Conservation (phyloP, 2,329 filamentous ascomycete genomes). For the Metarhizium album region DNA sequence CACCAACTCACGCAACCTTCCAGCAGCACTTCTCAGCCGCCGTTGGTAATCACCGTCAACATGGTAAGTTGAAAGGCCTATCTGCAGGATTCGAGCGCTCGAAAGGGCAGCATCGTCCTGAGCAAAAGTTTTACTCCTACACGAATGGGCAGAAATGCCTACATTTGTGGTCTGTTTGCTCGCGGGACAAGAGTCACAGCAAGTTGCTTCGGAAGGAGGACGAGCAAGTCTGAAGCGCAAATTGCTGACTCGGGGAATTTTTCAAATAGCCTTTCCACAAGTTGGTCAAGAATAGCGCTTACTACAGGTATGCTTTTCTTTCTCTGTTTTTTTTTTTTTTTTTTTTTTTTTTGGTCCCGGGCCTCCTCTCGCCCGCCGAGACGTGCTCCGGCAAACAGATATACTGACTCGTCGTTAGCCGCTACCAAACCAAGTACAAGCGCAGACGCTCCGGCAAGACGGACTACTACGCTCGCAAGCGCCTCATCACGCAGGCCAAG, state of each 20-base stretch:
- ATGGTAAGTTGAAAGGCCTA: constrained; percentile 52
- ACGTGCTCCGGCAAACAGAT: neutral
- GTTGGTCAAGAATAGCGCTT: constrained; percentile 92
- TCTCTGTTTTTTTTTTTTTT: constrained; percentile 16
- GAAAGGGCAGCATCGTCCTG: constrained; percentile 12
- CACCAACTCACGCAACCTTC: constrained; percentile 24
- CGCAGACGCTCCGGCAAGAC: constrained; percentile 94
- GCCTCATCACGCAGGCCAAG: constrained; percentile 99
- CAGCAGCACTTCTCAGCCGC: constrained; percentile 23
- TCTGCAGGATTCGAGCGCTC: constrained; percentile 11
- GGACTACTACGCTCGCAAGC: constrained; percentile 99
- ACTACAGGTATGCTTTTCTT: constrained; percentile 72
- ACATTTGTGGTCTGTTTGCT: constrained; percentile 15
- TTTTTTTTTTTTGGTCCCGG: neutral
- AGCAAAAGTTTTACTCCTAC: neutral
- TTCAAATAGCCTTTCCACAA: constrained; percentile 72
- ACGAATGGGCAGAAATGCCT: constrained; percentile 33
- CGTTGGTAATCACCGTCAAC: constrained; percentile 46
- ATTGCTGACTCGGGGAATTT: constrained; percentile 89
- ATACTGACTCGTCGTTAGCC: constrained; percentile 42
- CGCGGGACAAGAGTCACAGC: constrained; percentile 61
- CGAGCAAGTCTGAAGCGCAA: constrained; percentile 80
- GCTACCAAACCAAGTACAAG: constrained; percentile 99
- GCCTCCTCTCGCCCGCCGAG: neutral
- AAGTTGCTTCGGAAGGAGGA: constrained; percentile 87